Base-by-base conservation (phyloP, 495 filamentous ascomycete species). In the Barbatosphaeria neglecta region DNA sequence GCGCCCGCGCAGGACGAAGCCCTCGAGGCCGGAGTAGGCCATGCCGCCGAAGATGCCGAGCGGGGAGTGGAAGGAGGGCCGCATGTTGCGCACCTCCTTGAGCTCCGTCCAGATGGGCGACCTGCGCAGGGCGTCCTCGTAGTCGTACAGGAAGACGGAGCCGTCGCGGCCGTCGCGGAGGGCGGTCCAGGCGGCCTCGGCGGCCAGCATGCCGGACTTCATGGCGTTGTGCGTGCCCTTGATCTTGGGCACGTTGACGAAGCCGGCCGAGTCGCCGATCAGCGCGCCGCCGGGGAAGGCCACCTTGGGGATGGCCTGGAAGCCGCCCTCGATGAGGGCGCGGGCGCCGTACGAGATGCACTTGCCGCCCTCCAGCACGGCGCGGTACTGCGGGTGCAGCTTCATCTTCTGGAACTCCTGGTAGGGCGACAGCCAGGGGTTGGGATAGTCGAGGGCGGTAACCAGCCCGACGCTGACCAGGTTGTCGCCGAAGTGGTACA, bases 401-500 rank as follows among this genome's bases (percentile, higher is more conserved):
- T 99, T 99, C 72, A 97, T 79, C 70, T 95, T 95, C 61, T 99
- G 93, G 65, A 99, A 97, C 61, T 99, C 92, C 22, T 78, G 78
- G 60, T 99, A 99, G 0, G 92, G 92, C 0, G 87, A 88, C 16
- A 99, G 75, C 85, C 89, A 99, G 0, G 92, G 93, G 63, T 99
- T 99, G 22, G 84, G 75, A 58, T 97, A 99, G 67, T 99, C 92
- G 24, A 99, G 75, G 22, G 90, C 92, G 23, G 94, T 86, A 16
- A 99, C 92, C 25, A 96, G 74, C 11, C 92, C 92, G 38, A 99
- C 75, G 55, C 84, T 90, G 53, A 97, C 92, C 54, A 96, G 79
- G 64, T 97, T 97, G 52, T 97, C 90, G 18, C 89, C 92, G 59
- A 97, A 98, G 63, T 99, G 92, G 56, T 99, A 99, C 81, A 99